Evolutionary conservation across 345 rosid genomes (phyloP).

Genomic region (Euphorbia pulcherrima): DNA sequence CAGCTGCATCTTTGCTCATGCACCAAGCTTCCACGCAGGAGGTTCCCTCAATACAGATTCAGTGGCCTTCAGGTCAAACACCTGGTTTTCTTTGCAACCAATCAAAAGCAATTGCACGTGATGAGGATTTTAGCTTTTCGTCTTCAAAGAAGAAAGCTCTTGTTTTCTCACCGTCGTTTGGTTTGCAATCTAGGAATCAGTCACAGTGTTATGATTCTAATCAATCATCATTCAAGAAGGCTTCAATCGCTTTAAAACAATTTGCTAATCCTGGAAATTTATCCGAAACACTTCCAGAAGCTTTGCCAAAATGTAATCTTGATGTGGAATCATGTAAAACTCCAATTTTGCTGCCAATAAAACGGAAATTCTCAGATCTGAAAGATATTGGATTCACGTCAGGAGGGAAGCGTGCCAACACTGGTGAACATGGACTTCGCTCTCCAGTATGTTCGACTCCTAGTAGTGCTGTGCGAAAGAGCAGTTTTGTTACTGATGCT

Average conservation of each 20-base stretch:
- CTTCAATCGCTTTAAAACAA: slow-evolving; percentile 31
- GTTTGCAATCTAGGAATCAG: slow-evolving; percentile 50
- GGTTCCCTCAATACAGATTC: slow-evolving; percentile 48
- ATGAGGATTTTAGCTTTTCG: slow-evolving; percentile 42
- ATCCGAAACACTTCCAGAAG: slow-evolving; percentile 43
- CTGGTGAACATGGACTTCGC: slow-evolving; percentile 60
- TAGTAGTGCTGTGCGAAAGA: slow-evolving; percentile 40
- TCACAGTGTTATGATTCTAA: slow-evolving; percentile 40
- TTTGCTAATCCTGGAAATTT: slow-evolving; percentile 30
- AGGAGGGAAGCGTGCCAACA: slow-evolving; percentile 65
- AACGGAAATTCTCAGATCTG: slow-evolving; percentile 68
- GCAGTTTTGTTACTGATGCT: slow-evolving; percentile 37
- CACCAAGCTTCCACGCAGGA: slow-evolving; percentile 58
- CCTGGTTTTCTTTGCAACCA: slow-evolving; percentile 65
- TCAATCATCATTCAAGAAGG: slow-evolving; percentile 42
- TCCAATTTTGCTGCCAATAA: slow-evolving; percentile 61
- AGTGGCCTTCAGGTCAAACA: slow-evolving; percentile 84
- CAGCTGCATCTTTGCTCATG: slow-evolving; percentile 59
- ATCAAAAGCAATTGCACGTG: slow-evolving; percentile 34
- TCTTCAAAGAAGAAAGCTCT: slow-evolving; percentile 73
- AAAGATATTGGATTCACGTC: slow-evolving; percentile 52
- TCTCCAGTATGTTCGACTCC: slow-evolving; percentile 63
- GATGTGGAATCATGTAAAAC: slow-evolving; percentile 65
- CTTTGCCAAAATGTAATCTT: slow-evolving; percentile 30
- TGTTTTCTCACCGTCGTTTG: slow-evolving; percentile 67